Conservation (phyloP, 2,329 filamentous ascomycete species). For the Trichocomaceae sp. region DNA sequence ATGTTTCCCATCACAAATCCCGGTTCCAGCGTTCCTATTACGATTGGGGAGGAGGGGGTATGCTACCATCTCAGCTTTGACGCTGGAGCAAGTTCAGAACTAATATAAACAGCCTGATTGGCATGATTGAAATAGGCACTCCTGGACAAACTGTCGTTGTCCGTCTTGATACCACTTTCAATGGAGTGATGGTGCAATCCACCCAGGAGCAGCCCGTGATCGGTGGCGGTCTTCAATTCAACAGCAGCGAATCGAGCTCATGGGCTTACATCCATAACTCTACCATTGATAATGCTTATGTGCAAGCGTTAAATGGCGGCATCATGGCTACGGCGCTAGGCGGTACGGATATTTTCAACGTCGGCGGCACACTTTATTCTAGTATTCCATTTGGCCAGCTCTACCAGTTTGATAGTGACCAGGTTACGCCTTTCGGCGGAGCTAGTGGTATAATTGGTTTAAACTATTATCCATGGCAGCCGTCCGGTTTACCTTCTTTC, state of each 20-base stretch:
- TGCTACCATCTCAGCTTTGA: not conserved
- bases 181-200: not conserved
- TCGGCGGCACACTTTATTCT: not conserved
- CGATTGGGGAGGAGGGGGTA: no score
- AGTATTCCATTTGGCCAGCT: not conserved
- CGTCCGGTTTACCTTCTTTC: not conserved
- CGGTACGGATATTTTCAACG: not conserved
- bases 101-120: not conserved
- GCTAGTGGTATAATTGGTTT: not conserved
- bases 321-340: not conserved
- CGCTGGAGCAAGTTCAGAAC: no score
- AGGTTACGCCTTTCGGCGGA: not conserved
- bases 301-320: not conserved
- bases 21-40: conserved; percentile 1
- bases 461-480: not conserved
- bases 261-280: no score
- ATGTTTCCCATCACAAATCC: no score
- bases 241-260: not conserved
- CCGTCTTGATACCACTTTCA: conserved; percentile 1
- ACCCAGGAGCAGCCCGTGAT: not conserved
- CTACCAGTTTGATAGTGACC: not conserved
- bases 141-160: not conserved
- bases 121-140: not conserved
- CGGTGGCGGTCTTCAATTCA: not conserved
- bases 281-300: no score